Evolutionary conservation across 2,329 filamentous ascomycete species (phyloP), one percentile per base, ranked within the genome.

Genomic region (Chrysoporthe puriensis): DNA sequence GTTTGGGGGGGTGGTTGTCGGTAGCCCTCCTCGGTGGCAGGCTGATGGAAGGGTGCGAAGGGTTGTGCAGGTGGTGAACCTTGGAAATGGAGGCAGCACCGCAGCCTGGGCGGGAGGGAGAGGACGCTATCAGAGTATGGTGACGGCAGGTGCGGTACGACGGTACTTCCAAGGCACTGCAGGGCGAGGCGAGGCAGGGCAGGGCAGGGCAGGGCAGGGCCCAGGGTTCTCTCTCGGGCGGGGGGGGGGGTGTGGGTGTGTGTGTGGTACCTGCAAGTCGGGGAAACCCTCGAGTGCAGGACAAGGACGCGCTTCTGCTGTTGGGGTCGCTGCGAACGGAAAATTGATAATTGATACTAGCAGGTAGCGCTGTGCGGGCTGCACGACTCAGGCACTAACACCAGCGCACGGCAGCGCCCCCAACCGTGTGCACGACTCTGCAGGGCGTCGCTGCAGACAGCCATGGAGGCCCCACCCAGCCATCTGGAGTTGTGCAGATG

Each of bases 61-160:
- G 32, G 52, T 56, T 5, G 52, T 36, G 5, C 5, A 34, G 54
- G 54, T 57, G 54, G 16, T 57, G 54, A 40, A 26, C 32, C 34
- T 40, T 57, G 54, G 54, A 57, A 57, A 57, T 57, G 54, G 54
- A 57, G 34, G 13, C 32, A 57, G 54, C 32, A 34, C 34, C 54
- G 32, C 54, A 32, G 54, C 34, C 54, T n/a, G 34, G 54, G 32
- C 32, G 52, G 16, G 26, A 54, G 3, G 3, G 2, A 8, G 3
- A 14, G 13, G 13, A 3, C 16, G 11, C 50, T 34, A 9, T 14
- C 11, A 26, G 16, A 7, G 26, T 56, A 18, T n/a, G 52, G 32
- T 36, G 16, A 14, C 18, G 5, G 18, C 8, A 32, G 32, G 52
- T 56, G 52, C 14, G 48, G 36, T 40, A 40, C 36, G 36, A 9